Evolutionary conservation across 2,329 filamentous ascomycete species (phyloP), one percentile per base, ranked within the genome.

Genomic region (Ceratocystis ficicola): DNA sequence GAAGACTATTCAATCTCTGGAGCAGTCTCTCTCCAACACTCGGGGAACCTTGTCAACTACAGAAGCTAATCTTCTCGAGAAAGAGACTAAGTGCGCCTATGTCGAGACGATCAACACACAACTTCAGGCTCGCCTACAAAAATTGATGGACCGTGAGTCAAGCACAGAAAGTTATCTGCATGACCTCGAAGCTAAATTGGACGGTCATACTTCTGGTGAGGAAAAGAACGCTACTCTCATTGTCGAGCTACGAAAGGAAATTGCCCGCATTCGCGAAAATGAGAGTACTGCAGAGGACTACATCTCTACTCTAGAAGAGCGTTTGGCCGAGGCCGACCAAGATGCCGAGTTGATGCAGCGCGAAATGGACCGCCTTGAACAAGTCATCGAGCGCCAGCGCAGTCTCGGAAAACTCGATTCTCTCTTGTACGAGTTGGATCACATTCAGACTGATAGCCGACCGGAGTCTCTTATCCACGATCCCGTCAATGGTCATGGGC

Each of bases 261-360:
- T 99, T 68, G 81, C 87, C 28, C 87, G 93, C 52, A 84, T 92
- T 17, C 86, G 92, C 62, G 94, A 96, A 72, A 96, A 91, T 70
- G 94, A 99, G 77, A 83, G 87, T 2, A 87, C 88, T 48, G 91
- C 87, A 70, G 94, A 99, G 74, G 94, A 97, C 70, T 99, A 99
- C 74, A 97, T 99, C 64, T 95, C 93, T 0, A 97, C 92, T 0
- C 79, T 99, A 10, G 94, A 99, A 74, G 94, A 97, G 76, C 88
- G 93, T 25, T 82, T 99, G 7, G 94, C 94, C 0, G 94, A 99
- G 75, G 88, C 93, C 1, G 94, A 99, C 72, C 93, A 97, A 74
- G 94, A 99, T 73, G 86, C 90, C 69, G 94, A 97, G 74, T 79
- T 96, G 68, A 96, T 99, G 93, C 91, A 96, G 74, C 89, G 93